These are phyloP conservation scores for Lecanosticta acicola DNA, from an alignment of 2,329 filamentous ascomycete genomes.

Conservation along the genomic window DNA sequence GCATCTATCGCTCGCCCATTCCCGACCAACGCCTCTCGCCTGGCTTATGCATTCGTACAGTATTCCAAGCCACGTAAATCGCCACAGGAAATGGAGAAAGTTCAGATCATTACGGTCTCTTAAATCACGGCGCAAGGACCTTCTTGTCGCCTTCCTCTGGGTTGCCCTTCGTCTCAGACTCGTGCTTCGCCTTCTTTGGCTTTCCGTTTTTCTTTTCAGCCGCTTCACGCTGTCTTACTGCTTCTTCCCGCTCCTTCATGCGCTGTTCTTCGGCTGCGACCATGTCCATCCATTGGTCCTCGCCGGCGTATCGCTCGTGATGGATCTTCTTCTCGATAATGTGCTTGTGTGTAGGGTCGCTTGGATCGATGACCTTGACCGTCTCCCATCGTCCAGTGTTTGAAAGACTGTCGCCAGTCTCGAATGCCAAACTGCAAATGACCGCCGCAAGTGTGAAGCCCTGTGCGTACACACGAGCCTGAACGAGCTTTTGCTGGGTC, in stretches of 20 bases:
- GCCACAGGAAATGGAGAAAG: not conserved
- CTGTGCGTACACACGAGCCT: conserved; percentile 92
- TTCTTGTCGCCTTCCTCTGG: conserved; percentile 21
- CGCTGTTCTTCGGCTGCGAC: conserved; percentile 69
- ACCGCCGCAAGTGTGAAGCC: conserved; percentile 80
- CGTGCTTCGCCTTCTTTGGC: conserved; percentile 12
- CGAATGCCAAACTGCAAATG: conserved; percentile 74
- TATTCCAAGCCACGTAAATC: too few relatives aligned
- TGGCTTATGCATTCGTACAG: conserved; percentile 5
- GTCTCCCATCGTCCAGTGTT: conserved; percentile 80
- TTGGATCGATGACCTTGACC: conserved; percentile 70
- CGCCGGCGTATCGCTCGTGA: conserved; percentile 78
- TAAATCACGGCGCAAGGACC: conserved; percentile 17
- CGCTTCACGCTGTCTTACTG: conserved; percentile 12
- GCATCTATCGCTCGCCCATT: too few relatives aligned
- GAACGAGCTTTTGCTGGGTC: conserved; percentile 80
- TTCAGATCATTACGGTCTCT: not conserved
- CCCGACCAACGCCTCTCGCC: conserved; percentile 4
- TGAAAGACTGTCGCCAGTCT: conserved; percentile 70
- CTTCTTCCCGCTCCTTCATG: conserved; percentile 46
- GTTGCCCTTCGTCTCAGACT: conserved; percentile 16
- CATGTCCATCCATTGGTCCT: conserved; percentile 95
- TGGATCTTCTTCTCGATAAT: conserved; percentile 82
- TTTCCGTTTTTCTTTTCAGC: conserved; percentile 15
- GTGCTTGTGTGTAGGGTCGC: conserved; percentile 76